These are phyloP conservation scores for Nothopassalora personata DNA, from an alignment of 2,329 filamentous ascomycete species.

Conservation along the genomic window DNA sequence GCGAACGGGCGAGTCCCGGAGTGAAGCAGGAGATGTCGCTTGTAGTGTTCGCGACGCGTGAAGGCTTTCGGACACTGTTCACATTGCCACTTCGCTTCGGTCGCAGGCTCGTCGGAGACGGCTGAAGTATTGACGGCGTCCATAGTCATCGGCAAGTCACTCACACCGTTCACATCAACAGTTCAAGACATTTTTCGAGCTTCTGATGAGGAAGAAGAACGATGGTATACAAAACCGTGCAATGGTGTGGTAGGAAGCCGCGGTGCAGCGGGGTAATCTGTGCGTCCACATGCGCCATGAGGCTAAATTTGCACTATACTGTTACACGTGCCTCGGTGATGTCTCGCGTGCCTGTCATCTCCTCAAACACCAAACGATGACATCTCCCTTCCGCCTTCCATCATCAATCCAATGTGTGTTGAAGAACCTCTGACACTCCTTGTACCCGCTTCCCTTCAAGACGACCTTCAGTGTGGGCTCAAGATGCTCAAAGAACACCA, in stretches of 20 bases:
- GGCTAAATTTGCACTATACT: no score
- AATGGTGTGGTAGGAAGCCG: no score
- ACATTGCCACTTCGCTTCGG: neutral
- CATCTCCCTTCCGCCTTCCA: constrained; percentile 55
- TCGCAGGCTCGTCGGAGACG: neutral
- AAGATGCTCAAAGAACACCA: constrained; percentile 54
- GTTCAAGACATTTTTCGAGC: neutral
- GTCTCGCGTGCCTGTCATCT: constrained; percentile 1
- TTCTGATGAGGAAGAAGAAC: neutral
- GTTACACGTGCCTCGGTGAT: no score
- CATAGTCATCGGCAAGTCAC: neutral
- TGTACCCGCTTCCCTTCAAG: constrained; percentile 46
- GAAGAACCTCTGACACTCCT: constrained; percentile 55
- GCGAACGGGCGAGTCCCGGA: neutral
- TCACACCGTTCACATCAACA: neutral
- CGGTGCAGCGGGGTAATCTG: no score
- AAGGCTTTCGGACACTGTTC: constrained; percentile 5
- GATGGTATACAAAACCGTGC: neutral
- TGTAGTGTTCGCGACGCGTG: constrained; percentile 2
- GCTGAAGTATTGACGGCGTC: neutral
- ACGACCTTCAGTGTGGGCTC: constrained; percentile 45
- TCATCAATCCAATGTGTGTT: constrained; percentile 62
- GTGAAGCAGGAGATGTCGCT: neutral
- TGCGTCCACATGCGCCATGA: no score
- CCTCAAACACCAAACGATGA: constrained; percentile 51